phyloP scores from a whole-genome alignment of 2,329 filamentous ascomycete genomes.

The Diaporthe longicolla region DNA sequence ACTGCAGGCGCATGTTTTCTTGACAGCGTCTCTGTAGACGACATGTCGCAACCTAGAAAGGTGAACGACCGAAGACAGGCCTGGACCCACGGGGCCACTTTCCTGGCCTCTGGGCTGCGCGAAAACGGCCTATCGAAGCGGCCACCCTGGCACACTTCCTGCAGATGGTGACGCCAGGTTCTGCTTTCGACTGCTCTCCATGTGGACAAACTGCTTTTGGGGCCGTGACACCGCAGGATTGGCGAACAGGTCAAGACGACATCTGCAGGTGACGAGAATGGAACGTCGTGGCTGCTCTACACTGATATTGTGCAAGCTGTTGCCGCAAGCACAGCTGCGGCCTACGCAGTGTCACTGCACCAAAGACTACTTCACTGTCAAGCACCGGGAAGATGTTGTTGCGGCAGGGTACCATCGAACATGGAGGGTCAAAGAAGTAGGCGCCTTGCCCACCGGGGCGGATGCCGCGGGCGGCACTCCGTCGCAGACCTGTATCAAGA shows the following conservation, averaged over 20 bases:
- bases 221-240: conserved; percentile 28
- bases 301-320: conserved; percentile 9
- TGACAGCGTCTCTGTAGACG: conserved; percentile 33
- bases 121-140: conserved; percentile 33
- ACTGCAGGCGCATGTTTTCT: conserved; percentile 28
- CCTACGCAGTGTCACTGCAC: not conserved
- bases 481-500: conserved; percentile 18
- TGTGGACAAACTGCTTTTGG: conserved; percentile 37
- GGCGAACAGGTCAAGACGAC: conserved; percentile 29
- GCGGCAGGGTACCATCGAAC: conserved; percentile 19
- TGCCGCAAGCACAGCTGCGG: not conserved
- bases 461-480: conserved; percentile 29
- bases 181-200: conserved; percentile 34
- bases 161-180: conserved; percentile 25
- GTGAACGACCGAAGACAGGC: conserved; percentile 36
- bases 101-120: conserved; percentile 42
- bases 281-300: conserved; percentile 15
- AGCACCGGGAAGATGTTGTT: conserved; percentile 14
- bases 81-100: conserved; percentile 42
- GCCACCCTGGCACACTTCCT: conserved; percentile 25
- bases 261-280: conserved; percentile 20
- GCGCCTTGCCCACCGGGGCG: conserved; percentile 23
- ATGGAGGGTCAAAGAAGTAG: conserved; percentile 4
- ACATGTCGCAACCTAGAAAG: conserved; percentile 38
- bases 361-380: conserved; percentile 6